Evolutionary conservation across 352 stramenopile species (phyloP).

Genomic region (Phytophthora pistaciae): DNA sequence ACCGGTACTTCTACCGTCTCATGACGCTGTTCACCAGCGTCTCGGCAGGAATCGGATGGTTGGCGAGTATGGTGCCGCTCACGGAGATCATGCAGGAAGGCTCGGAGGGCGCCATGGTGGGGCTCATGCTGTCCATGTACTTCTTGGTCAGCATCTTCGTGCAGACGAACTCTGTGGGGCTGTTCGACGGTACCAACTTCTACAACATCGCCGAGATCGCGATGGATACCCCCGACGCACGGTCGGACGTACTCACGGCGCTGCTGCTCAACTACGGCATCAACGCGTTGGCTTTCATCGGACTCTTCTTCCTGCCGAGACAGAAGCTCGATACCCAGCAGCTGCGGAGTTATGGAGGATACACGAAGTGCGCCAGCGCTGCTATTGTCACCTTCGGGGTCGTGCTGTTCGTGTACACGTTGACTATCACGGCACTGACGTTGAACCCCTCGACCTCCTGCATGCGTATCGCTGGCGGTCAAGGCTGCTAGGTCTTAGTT

Average conservation of each 20-base stretch:
- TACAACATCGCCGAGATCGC: constrained; percentile 22
- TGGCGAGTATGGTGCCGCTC: constrained; percentile 42
- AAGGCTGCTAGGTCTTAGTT: constrained; percentile 38
- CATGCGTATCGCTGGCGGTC: constrained; percentile 41
- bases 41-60: constrained; percentile 9
- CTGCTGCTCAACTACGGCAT: constrained; percentile 43
- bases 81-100: constrained; percentile 58
- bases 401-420: constrained; percentile 44
- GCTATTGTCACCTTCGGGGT: constrained; percentile 34
- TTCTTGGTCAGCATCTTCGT: constrained; percentile 44
- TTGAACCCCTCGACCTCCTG: constrained; percentile 46
- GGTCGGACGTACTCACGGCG: constrained; percentile 34
- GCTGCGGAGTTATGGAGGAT: constrained; percentile 57
- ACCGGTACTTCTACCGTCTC: constrained; percentile 38
- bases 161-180: constrained; percentile 31
- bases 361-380: constrained; percentile 47
- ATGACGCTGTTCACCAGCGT: constrained; percentile 21
- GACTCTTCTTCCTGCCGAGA: constrained; percentile 39
- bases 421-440: constrained; percentile 51
- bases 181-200: constrained; percentile 45
- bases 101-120: constrained; percentile 49
- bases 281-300: constrained; percentile 35
- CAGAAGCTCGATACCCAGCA: constrained; percentile 64
- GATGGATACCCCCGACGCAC: constrained; percentile 18
- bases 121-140: constrained; percentile 45